These are phyloP conservation scores for Panicum hallii DNA, from an alignment of 202 grass and related monocot genomes.

Conservation along the genomic window DNA sequence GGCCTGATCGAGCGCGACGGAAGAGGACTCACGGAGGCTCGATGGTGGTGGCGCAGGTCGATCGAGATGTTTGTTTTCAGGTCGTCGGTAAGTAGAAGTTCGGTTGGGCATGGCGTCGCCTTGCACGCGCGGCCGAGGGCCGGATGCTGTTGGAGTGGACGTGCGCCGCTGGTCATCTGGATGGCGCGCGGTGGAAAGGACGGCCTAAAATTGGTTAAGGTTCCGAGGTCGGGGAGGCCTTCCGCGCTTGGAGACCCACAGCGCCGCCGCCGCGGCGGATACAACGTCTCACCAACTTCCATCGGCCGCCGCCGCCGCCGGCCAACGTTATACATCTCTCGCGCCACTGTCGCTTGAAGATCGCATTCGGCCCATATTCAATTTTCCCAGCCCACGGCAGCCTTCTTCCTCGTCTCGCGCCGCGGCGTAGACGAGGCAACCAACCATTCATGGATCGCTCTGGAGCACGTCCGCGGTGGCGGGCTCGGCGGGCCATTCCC, in stretches of 20 bases:
- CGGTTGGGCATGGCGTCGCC: not conserved
- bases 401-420: not conserved
- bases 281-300: not conserved
- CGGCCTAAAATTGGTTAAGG: not conserved
- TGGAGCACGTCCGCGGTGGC: too few relatives aligned
- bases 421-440: too few relatives aligned
- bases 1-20: not conserved
- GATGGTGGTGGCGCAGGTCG: not conserved
- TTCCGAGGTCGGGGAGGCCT: not conserved
- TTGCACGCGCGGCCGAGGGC: too few relatives aligned
- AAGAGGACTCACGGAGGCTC: not conserved
- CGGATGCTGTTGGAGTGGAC: too few relatives aligned
- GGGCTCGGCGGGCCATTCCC: too few relatives aligned
- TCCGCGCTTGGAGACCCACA: not conserved
- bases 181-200: too few relatives aligned
- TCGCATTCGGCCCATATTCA: too few relatives aligned
- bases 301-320: not conserved
- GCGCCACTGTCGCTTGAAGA: too few relatives aligned
- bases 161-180: too few relatives aligned
- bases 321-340: too few relatives aligned
- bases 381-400: too few relatives aligned
- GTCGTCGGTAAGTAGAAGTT: not conserved
- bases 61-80: constrained; percentile 1
- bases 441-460: too few relatives aligned
- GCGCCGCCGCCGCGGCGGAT: not conserved